These are phyloP conservation scores for Mycena sp. DNA, from an alignment of 1,284 basidiomycete species.

Conservation along the genomic window DNA sequence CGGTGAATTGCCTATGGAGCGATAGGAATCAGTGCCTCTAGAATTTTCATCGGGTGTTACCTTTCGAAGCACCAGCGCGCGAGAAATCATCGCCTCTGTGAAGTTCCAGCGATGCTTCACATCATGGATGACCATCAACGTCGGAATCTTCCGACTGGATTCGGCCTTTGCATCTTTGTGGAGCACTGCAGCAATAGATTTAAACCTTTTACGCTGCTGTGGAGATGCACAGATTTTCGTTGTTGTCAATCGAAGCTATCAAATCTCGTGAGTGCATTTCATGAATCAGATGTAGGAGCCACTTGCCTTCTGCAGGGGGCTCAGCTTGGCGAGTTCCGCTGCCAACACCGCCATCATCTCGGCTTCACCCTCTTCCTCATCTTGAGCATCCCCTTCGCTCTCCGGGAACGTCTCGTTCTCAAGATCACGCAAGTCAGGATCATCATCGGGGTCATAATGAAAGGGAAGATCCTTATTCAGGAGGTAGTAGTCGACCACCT, in stretches of 20 bases:
- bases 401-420: slow-evolving; percentile 1
- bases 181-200: not conserved
- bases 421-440: not conserved
- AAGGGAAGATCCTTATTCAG: slow-evolving; percentile 1
- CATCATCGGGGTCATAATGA: too few species aligned
- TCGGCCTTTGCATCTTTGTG: not conserved
- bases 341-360: not conserved
- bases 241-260: slow-evolving; percentile 10
- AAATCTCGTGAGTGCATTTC: not conserved
- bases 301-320: not conserved
- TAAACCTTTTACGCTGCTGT: slow-evolving; percentile 15
- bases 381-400: not conserved
- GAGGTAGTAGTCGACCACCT: slow-evolving; percentile 3
- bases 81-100: slow-evolving; percentile 40
- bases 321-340: not conserved
- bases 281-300: not conserved
- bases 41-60: slow-evolving; percentile 7
- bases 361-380: not conserved
- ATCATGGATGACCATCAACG: slow-evolving; percentile 37
- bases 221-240: slow-evolving; percentile 24
- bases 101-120: slow-evolving; percentile 42
- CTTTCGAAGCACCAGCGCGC: slow-evolving; percentile 29
- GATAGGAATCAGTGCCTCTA: not conserved
- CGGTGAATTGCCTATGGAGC: slow-evolving; percentile 3
- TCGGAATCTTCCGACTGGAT: slow-evolving; percentile 9